Conservation (phyloP, 768 basidiomycete species). For the Lyophyllum semitale region DNA sequence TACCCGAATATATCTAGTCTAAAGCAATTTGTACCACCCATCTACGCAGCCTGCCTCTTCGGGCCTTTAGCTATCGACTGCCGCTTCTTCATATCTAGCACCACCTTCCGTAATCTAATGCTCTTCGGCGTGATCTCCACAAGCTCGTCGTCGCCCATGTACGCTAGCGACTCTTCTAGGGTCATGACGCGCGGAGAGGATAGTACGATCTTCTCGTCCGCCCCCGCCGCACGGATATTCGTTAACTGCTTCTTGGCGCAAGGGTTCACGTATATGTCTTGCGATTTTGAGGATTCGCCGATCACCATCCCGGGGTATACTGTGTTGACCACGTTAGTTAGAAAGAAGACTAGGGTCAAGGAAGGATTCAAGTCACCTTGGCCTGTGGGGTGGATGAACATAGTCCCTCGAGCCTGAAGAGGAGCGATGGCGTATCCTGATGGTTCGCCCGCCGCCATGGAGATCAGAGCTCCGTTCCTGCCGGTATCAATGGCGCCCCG, state of each 20-base stretch:
- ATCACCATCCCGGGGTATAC: conserved; percentile 57
- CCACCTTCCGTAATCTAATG: conserved; percentile 43
- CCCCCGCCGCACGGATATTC: conserved; percentile 48
- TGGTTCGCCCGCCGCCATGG: conserved; percentile 46
- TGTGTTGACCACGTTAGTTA: conserved; percentile 12
- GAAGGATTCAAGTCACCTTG: conserved; percentile 30
- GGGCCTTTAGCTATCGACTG: conserved; percentile 16
- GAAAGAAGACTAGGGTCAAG: background rate
- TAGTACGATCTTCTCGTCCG: conserved; percentile 52
- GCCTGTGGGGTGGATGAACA: conserved; percentile 46
- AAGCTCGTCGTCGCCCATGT: conserved; percentile 52
- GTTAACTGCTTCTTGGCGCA: conserved; percentile 51
- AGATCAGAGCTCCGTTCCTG: conserved; percentile 48
- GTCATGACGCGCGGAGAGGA: conserved; percentile 44
- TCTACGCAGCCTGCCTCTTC: background rate
- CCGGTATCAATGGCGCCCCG: conserved; percentile 48
- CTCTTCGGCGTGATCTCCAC: conserved; percentile 47
- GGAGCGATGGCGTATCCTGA: conserved; percentile 52
- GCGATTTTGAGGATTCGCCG: conserved; percentile 47
- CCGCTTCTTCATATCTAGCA: conserved; percentile 37
- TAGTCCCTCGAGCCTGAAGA: conserved; percentile 46
- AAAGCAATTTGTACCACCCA: background rate
- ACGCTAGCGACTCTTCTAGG: conserved; percentile 47
- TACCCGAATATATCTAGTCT: background rate
- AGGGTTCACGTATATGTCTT: conserved; percentile 50